Percentiles rank a stretch among this genome's conserved stretches.
phyloP scores from a whole-genome alignment of 108 stramenopile species.

The Fragilariopsis cylindrus region DNA sequence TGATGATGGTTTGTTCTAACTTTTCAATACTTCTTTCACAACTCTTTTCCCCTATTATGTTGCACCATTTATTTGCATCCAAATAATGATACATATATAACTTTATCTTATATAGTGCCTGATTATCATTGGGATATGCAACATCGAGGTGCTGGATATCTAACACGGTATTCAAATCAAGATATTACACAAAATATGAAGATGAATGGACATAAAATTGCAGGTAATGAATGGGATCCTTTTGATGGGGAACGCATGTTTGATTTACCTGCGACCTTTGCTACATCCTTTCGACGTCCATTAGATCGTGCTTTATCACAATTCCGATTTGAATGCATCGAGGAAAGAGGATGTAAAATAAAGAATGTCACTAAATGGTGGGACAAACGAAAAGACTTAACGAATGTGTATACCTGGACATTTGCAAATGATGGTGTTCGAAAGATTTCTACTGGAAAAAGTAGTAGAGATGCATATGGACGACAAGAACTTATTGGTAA shows the following conservation, averaged over 20 bases:
- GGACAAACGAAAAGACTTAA: constrained; percentile 61
- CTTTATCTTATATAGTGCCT: constrained; percentile 56
- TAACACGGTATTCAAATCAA: constrained; percentile 54
- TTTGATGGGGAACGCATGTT: constrained; percentile 65
- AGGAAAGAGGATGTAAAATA: constrained; percentile 71
- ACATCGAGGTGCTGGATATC: constrained; percentile 53
- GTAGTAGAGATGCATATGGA: constrained; percentile 4
- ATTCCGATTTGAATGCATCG: constrained; percentile 85
- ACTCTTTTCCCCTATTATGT: not conserved
- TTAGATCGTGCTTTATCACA: constrained; percentile 82
- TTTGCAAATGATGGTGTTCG: constrained; percentile 53
- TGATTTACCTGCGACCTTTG: constrained; percentile 75
- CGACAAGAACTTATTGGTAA: constrained; percentile 51
- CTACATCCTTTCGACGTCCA: constrained; percentile 78
- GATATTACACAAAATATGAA: constrained; percentile 57
- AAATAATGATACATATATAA: not conserved
- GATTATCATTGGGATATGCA: constrained; percentile 43
- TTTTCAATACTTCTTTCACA: not conserved
- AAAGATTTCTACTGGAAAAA: constrained; percentile 27
- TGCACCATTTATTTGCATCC: too few relatives aligned
- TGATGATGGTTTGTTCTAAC: too few relatives aligned
- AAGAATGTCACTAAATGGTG: constrained; percentile 73
- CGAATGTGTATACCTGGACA: constrained; percentile 78
- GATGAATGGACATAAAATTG: constrained; percentile 49
- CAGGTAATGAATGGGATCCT: constrained; percentile 83